These are phyloP conservation scores for Gaultheria prostrata DNA, from an alignment of 148 eudicot species.

Conservation along the genomic window DNA sequence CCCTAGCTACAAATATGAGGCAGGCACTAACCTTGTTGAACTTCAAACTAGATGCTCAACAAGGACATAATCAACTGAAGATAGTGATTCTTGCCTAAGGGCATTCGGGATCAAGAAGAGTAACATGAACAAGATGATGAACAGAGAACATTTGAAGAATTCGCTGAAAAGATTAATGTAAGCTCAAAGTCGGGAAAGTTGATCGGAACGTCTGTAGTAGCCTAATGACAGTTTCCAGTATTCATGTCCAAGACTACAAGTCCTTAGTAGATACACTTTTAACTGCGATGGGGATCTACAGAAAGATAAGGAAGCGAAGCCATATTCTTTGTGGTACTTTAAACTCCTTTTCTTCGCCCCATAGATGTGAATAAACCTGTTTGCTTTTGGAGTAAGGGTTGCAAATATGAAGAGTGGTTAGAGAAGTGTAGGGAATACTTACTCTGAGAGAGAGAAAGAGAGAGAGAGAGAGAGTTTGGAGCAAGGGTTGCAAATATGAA, in stretches of 20 bases:
- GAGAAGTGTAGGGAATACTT: neutral
- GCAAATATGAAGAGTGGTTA: neutral
- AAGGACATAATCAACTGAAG: neutral
- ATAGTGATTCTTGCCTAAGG: neutral
- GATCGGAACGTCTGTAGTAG: neutral
- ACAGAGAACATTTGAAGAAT: neutral
- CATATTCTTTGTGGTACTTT: neutral
- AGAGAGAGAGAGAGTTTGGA: neutral
- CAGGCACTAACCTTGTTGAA: neutral
- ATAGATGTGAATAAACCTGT: neutral
- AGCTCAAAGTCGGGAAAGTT: neutral
- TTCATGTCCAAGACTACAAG: neutral
- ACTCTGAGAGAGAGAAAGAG: neutral
- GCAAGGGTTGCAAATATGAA: no score
- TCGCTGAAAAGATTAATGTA: neutral
- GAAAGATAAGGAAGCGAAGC: neutral
- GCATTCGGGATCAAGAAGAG: neutral
- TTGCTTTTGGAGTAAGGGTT: neutral
- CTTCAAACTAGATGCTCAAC: neutral
- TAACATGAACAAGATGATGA: neutral
- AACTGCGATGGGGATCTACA: neutral
- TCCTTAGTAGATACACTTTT: neutral
- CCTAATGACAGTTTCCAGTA: neutral
- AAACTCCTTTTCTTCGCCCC: neutral
- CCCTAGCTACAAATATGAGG: neutral